phyloP scores from a whole-genome alignment of 106 monocot genomes.

The Allium fistulosum region DNA sequence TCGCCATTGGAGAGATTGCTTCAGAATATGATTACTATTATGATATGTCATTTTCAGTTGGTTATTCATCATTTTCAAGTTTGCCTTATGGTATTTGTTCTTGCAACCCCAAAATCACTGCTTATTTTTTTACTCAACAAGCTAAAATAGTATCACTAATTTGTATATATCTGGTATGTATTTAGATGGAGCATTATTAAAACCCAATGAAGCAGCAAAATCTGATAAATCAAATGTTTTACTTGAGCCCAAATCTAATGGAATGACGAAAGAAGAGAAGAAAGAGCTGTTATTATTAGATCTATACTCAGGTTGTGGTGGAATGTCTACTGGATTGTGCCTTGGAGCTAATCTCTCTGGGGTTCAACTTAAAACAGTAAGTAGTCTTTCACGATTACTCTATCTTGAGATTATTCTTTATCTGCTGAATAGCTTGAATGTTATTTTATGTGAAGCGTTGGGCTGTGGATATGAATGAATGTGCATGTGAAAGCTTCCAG shows the following conservation, averaged over 20 bases:
- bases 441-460: conserved; percentile 8
- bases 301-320: conserved; percentile 56
- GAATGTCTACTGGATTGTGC: conserved; percentile 67
- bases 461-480: conserved; percentile 19
- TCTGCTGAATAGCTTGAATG: neutral
- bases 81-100: neutral
- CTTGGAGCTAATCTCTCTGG: conserved; percentile 36
- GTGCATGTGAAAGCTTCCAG: conserved; percentile 19
- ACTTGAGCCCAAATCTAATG: no score
- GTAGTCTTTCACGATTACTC: neutral
- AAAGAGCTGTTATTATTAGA: conserved; percentile 15
- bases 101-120: no score
- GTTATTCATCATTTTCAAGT: conserved; percentile 41
- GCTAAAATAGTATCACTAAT: neutral
- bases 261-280: neutral
- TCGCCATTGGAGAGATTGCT: neutral
- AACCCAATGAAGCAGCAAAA: no score
- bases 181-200: no score
- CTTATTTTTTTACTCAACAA: no score
- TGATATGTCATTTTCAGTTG: conserved; percentile 17
- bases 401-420: no score
- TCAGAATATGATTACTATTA: conserved; percentile 14
- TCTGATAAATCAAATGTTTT: no score
- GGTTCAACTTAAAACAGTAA: conserved; percentile 37
- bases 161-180: neutral